A percentile compares a stretch with the other conserved stretches of the same genome.
Conservation (phyloP, 495 filamentous ascomycete species). For the Recurvomyces mirabilis region DNA sequence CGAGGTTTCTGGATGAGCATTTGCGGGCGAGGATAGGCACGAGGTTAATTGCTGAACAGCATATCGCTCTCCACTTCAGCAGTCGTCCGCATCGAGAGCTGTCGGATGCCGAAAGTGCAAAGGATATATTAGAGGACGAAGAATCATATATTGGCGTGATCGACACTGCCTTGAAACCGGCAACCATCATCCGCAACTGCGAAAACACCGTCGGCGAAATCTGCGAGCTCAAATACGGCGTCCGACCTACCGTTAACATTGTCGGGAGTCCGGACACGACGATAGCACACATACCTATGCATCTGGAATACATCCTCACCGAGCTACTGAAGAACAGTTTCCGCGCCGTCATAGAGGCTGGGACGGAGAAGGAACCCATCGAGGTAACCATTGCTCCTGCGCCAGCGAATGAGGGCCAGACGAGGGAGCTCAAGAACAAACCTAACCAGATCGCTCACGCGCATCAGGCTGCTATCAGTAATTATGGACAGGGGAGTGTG, state of each 20-base stretch:
- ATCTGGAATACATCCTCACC: conserved; percentile 92
- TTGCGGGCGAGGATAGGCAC: conserved; percentile 89
- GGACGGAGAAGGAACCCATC: conserved; percentile 66
- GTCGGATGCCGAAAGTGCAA: conserved; percentile 16
- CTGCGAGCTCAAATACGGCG: conserved; percentile 90
- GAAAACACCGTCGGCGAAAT: conserved; percentile 88
- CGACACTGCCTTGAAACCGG: conserved; percentile 78
- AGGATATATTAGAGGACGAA: conserved; percentile 35
- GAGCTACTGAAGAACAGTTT: conserved; percentile 97
- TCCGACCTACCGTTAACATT: conserved; percentile 69
- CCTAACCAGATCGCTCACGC: conserved; percentile 11
- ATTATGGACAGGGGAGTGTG: conserved; percentile 29
- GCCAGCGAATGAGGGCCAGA: conserved; percentile 25
- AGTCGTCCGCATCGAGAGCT: conserved; percentile 55
- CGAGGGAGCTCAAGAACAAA: conserved; percentile 28
- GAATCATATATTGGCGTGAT: conserved; percentile 90
- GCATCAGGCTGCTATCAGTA: conserved; percentile 12
- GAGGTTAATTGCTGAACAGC: conserved; percentile 87
- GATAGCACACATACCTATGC: conserved; percentile 87
- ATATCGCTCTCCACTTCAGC: conserved; percentile 84
- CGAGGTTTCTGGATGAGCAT: conserved; percentile 85
- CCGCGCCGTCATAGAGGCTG: conserved; percentile 75
- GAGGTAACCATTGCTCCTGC: conserved; percentile 87
- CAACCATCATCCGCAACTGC: conserved; percentile 65
- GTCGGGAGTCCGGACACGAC: conserved; percentile 69